Conservation (phyloP, 371 early-diverging fungal species). For the Funneliformis caledonium region DNA sequence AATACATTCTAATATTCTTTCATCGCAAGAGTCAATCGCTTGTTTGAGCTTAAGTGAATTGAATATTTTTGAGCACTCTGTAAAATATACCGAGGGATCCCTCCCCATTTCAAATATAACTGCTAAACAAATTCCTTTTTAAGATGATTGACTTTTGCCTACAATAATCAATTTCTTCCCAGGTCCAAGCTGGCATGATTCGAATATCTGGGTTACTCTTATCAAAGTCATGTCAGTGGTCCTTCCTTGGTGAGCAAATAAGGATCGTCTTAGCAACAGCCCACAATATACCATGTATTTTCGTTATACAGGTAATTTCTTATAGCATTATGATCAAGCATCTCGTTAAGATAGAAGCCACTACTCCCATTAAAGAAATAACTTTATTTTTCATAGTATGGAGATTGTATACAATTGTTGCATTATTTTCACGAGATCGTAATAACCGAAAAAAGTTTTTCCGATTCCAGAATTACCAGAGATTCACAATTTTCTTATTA, state of each 20-base stretch:
- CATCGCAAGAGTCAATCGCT: not conserved
- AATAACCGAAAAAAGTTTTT: constrained; percentile 8
- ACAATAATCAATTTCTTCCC: constrained; percentile 8
- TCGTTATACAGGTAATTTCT: not conserved
- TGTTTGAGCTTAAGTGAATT: not conserved
- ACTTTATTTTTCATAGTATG: not conserved
- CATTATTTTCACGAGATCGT: not conserved
- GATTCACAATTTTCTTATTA: too few species aligned
- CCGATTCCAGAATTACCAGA: not conserved
- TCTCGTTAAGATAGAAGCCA: not conserved
- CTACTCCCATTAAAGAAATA: not conserved
- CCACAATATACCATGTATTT: constrained; percentile 27
- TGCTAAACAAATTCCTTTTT: too few species aligned
- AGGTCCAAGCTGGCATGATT: constrained; percentile 5
- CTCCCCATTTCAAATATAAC: constrained; percentile 9
- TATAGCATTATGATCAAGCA: not conserved
- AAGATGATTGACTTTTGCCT: not conserved
- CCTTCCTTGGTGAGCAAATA: not conserved
- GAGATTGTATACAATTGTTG: not conserved
- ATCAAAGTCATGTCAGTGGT: not conserved
- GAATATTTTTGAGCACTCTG: not conserved
- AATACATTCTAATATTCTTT: constrained; percentile 10
- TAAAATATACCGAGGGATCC: not conserved
- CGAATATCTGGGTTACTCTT: not conserved
- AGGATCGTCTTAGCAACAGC: constrained; percentile 18